These are phyloP conservation scores for Boletus edulis DNA, from an alignment of 768 basidiomycete genomes.

Conservation along the genomic window DNA sequence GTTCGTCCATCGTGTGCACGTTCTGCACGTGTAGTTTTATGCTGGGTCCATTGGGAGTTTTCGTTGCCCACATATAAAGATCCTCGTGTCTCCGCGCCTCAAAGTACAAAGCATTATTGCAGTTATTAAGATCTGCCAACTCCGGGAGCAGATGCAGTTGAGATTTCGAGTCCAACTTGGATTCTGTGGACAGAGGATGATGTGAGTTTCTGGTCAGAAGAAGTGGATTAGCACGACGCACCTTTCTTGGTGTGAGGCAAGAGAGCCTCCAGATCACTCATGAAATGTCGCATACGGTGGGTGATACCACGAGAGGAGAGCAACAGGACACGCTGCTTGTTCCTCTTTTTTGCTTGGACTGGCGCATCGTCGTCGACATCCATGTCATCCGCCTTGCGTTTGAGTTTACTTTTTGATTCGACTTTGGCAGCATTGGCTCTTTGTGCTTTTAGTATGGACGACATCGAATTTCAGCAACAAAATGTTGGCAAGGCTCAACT, in stretches of 20 bases:
- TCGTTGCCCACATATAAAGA: constrained; percentile 93
- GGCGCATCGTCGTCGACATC: constrained; percentile 52
- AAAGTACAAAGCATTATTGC: constrained; percentile 96
- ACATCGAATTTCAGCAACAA: constrained; percentile 40
- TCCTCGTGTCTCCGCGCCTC: constrained; percentile 96
- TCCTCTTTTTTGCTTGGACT: constrained; percentile 56
- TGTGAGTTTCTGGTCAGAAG: neutral
- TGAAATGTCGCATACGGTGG: constrained; percentile 94
- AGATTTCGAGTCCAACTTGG: constrained; percentile 96
- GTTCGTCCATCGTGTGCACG: constrained; percentile 98
- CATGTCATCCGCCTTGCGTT: constrained; percentile 64
- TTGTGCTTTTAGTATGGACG: constrained; percentile 62
- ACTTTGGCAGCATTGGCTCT: constrained; percentile 53
- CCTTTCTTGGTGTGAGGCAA: constrained; percentile 98
- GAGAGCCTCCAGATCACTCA: constrained; percentile 89
- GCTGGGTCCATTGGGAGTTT: constrained; percentile 96
- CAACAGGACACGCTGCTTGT: constrained; percentile 94
- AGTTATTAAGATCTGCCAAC: constrained; percentile 94
- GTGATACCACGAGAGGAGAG: constrained; percentile 93
- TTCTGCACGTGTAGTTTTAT: constrained; percentile 98
- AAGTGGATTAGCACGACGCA: constrained; percentile 32
- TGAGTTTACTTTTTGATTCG: constrained; percentile 44
- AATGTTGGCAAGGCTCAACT: neutral
- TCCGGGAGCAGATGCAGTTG: constrained; percentile 91
- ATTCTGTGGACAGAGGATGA: constrained; percentile 51